Conservation (phyloP, 148 eudicot species). For the Salicornia ramosissima region DNA sequence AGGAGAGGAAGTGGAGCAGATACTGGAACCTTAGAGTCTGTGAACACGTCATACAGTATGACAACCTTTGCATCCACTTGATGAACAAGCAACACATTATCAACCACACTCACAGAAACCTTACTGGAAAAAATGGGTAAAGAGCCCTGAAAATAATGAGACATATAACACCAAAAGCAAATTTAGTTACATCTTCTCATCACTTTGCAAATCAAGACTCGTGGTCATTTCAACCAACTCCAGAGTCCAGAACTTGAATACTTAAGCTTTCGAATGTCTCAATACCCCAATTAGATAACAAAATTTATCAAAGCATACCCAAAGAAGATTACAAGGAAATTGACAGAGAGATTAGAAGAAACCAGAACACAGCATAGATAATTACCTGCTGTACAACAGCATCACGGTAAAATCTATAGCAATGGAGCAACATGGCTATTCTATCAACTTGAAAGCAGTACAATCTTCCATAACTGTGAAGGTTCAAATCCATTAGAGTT, state of each 20-base stretch:
- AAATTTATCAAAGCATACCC: not conserved
- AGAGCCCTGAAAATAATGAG: slow-evolving; percentile 64
- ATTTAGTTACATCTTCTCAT: not conserved
- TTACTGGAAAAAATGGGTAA: slow-evolving; percentile 80
- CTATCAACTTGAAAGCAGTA: slow-evolving; percentile 97
- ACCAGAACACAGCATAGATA: not conserved
- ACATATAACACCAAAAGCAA: slow-evolving; percentile 2
- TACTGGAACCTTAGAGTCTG: slow-evolving; percentile 84
- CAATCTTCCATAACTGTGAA: slow-evolving; percentile 90
- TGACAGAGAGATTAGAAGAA: not conserved
- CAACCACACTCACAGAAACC: slow-evolving; percentile 89
- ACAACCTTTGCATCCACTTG: slow-evolving; percentile 99
- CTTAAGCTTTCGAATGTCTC: too few relatives aligned
- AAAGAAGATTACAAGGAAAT: not conserved
- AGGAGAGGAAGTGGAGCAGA: slow-evolving; percentile 99
- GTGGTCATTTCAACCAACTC: not conserved
- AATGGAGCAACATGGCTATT: slow-evolving; percentile 88
- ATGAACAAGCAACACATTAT: slow-evolving; percentile 87
- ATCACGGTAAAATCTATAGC: slow-evolving; percentile 91
- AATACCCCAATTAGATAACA: too few relatives aligned
- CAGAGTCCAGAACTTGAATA: too few relatives aligned
- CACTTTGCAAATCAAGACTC: too few relatives aligned
- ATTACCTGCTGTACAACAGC: slow-evolving; percentile 95
- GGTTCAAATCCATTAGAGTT: slow-evolving; percentile 9
- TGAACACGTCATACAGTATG: slow-evolving; percentile 78